These are phyloP conservation scores for Aquilaria agallochum DNA, from an alignment of 441 rosid species.

Conservation along the genomic window DNA sequence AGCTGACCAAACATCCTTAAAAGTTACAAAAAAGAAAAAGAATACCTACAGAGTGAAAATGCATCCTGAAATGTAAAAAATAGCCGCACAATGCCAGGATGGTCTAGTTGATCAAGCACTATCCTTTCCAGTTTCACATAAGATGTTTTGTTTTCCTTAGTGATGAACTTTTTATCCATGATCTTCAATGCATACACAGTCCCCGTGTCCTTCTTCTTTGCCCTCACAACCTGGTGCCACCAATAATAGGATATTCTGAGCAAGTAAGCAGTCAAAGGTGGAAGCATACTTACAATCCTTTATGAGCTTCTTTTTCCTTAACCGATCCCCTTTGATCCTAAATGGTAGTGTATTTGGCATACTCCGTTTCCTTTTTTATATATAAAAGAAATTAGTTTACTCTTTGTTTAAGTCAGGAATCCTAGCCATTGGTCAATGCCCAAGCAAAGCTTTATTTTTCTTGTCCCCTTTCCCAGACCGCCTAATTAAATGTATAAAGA, in stretches of 20 bases:
- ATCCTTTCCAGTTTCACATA: constrained; percentile 93
- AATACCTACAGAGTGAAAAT: constrained; percentile 57
- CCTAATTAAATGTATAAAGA: too few relatives aligned
- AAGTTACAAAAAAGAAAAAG: constrained; percentile 11
- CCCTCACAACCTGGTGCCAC: constrained; percentile 77
- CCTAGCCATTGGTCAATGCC: too few relatives aligned
- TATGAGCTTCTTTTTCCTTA: too few relatives aligned
- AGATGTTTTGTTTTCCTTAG: constrained; percentile 98
- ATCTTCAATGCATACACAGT: constrained; percentile 90
- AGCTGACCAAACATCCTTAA: constrained; percentile 4
- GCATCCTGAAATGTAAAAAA: constrained; percentile 66
- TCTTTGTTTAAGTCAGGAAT: too few relatives aligned
- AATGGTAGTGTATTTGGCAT: too few relatives aligned
- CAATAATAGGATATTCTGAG: constrained; percentile 16
- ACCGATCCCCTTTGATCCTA: too few relatives aligned
- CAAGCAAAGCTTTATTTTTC: too few relatives aligned
- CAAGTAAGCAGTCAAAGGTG: constrained; percentile 1
- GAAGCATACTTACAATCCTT: not conserved
- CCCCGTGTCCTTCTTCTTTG: constrained; percentile 94
- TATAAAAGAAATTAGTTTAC: too few relatives aligned
- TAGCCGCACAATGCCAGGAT: constrained; percentile 68
- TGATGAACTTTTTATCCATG: constrained; percentile 98
- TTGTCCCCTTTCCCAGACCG: too few relatives aligned
- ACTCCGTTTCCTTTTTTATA: too few relatives aligned
- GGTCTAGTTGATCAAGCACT: constrained; percentile 70